phyloP scores from a whole-genome alignment of 768 basidiomycete genomes.

The Suillus weaverae region DNA sequence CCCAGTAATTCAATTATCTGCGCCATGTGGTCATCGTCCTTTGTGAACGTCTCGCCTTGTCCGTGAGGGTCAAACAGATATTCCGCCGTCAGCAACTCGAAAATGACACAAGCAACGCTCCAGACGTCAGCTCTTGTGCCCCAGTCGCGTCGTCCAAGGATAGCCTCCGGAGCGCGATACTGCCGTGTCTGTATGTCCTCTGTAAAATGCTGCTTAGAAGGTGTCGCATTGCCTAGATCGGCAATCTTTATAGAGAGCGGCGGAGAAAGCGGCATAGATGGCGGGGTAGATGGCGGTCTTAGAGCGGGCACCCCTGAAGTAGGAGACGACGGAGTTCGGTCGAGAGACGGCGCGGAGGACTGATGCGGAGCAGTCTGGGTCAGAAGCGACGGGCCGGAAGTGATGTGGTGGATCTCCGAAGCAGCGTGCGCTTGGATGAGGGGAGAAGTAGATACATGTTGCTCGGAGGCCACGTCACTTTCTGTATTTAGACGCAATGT shows the following conservation, averaged over 20 bases:
- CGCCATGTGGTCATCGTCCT: slow-evolving; percentile 96
- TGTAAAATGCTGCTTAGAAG: slow-evolving; percentile 86
- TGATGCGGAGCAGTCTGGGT: slow-evolving; percentile 60
- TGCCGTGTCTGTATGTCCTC: slow-evolving; percentile 97
- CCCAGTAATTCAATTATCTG: slow-evolving; percentile 92
- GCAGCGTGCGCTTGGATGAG: slow-evolving; percentile 26
- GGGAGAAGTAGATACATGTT: slow-evolving; percentile 20
- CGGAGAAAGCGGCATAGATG: slow-evolving; percentile 33
- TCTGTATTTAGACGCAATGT: background rate
- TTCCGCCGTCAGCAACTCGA: slow-evolving; percentile 89
- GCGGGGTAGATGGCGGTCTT: slow-evolving; percentile 23
- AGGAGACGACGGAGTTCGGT: slow-evolving; percentile 20
- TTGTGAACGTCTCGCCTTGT: slow-evolving; percentile 78
- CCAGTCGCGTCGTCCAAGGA: slow-evolving; percentile 86
- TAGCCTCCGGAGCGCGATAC: slow-evolving; percentile 93
- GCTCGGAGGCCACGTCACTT: background rate
- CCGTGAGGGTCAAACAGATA: slow-evolving; percentile 90
- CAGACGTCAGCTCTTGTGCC: slow-evolving; percentile 84
- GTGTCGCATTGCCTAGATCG: slow-evolving; percentile 92
- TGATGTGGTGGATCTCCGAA: slow-evolving; percentile 24
- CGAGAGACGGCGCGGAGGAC: slow-evolving; percentile 14
- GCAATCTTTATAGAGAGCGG: slow-evolving; percentile 89
- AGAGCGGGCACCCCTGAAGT: slow-evolving; percentile 23
- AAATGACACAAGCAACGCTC: slow-evolving; percentile 89
- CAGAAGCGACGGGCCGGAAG: slow-evolving; percentile 52